Evolutionary conservation across 257 asterid species (phyloP).

Genomic region (Solanum boliviense): DNA sequence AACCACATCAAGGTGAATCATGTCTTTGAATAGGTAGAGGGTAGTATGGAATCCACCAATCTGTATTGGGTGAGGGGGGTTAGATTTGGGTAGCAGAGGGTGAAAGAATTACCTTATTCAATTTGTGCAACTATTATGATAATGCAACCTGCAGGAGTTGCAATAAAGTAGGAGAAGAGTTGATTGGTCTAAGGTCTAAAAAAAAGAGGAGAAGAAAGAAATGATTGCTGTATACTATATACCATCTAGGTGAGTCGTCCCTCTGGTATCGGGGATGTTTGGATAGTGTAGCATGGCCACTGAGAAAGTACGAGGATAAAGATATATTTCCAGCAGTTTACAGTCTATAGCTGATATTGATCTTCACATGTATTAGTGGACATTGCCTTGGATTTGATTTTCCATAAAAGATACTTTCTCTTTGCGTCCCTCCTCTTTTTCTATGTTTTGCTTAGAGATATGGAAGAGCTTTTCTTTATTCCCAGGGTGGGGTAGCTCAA

Average conservation of each 20-base stretch:
- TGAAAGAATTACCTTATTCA: neutral
- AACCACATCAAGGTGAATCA: neutral
- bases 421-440: neutral
- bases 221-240: neutral
- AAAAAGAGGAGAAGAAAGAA: neutral
- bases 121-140: neutral
- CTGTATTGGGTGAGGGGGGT: neutral
- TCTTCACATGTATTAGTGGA: neutral
- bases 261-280: neutral
- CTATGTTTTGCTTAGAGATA: neutral
- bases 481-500: neutral
- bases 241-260: neutral
- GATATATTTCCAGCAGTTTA: neutral
- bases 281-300: neutral
- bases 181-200: neutral
- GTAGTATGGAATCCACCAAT: neutral
- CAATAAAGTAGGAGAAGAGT: neutral
- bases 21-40: neutral
- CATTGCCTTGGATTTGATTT: neutral
- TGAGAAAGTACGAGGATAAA: neutral
- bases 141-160: neutral
- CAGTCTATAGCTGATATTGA: neutral
- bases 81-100: neutral
- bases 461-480: neutral
- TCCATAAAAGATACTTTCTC: neutral